Percentiles rank a stretch among this genome's conserved stretches.
These are phyloP conservation scores for Rhizopogon roseolus DNA, from an alignment of 768 basidiomycete species.

Conservation along the genomic window DNA sequence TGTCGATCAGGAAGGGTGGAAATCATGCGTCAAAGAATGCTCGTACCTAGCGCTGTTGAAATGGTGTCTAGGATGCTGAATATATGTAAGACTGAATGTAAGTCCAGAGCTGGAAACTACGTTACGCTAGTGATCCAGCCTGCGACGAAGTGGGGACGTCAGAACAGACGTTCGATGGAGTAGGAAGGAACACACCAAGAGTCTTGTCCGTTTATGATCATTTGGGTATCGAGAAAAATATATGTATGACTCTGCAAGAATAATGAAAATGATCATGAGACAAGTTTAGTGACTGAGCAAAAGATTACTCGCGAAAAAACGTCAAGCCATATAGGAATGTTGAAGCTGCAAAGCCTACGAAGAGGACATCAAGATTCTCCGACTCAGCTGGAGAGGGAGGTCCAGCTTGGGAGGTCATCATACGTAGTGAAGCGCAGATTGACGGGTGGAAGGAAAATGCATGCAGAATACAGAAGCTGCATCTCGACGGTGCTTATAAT, in stretches of 20 bases:
- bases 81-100: not conserved
- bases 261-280: not conserved
- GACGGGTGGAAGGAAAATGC: not conserved
- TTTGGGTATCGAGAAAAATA: constrained; percentile 24
- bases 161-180: not conserved
- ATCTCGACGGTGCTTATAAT: constrained; percentile 7
- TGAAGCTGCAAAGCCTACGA: constrained; percentile 22
- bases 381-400: constrained; percentile 14
- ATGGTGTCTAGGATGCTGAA: constrained; percentile 20
- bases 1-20: constrained; percentile 3
- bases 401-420: constrained; percentile 9
- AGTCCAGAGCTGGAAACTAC: not conserved
- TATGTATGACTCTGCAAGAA: constrained; percentile 20
- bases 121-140: constrained; percentile 18
- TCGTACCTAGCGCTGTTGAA: constrained; percentile 20
- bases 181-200: constrained; percentile 12
- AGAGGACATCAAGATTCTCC: constrained; percentile 21
- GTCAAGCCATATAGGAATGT: constrained; percentile 27
- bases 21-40: not conserved
- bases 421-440: not conserved
- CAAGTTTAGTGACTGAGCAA: not conserved
- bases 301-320: constrained; percentile 23
- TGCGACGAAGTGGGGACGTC: not conserved
- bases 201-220: constrained; percentile 13
- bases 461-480: not conserved